A percentile compares a stretch with the other conserved stretches of the same genome.
These are phyloP conservation scores for Kwoniella mangroviensis DNA, from an alignment of 768 basidiomycete genomes.

Conservation along the genomic window DNA sequence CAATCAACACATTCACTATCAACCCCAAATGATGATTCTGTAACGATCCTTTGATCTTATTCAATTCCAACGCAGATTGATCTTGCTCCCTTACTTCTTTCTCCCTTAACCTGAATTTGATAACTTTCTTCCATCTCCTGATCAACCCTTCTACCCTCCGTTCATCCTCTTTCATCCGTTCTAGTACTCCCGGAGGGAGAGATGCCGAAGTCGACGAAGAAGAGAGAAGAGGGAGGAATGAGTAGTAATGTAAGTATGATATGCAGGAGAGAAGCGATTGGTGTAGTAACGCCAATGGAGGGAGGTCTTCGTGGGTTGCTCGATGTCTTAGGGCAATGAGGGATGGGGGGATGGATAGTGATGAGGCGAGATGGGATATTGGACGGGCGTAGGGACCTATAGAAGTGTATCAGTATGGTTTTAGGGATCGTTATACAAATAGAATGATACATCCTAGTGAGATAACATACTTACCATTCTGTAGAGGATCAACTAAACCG, in stretches of 20 bases:
- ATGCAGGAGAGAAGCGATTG: conserved; percentile 62
- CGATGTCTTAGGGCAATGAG: conserved; percentile 92
- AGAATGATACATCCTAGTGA: not conserved
- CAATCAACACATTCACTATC: conserved; percentile 70
- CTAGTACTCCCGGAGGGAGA: conserved; percentile 43
- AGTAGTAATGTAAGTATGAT: conserved; percentile 47
- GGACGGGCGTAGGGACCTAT: conserved; percentile 79
- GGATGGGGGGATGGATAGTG: conserved; percentile 83
- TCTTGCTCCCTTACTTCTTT: conserved; percentile 52
- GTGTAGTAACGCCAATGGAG: conserved; percentile 76
- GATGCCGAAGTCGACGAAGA: conserved; percentile 61
- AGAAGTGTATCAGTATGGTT: not conserved
- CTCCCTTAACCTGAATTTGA: conserved; percentile 68
- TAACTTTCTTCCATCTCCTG: conserved; percentile 49
- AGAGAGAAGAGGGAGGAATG: conserved; percentile 71
- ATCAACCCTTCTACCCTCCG: conserved; percentile 66
- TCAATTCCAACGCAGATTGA: conserved; percentile 56
- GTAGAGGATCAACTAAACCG: conserved; percentile 91
- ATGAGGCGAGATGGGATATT: conserved; percentile 82
- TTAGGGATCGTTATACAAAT: not conserved
- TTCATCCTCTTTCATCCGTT: conserved; percentile 45
- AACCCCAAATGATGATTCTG: conserved; percentile 72
- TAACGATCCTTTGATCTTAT: conserved; percentile 45
- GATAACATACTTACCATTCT: conserved; percentile 62
- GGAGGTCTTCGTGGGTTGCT: conserved; percentile 93